A percentile compares a stretch with the other conserved stretches of the same genome.
Evolutionary conservation across 176 grass and related monocot genomes (phyloP).

Genomic region (Oryza meridionalis): DNA sequence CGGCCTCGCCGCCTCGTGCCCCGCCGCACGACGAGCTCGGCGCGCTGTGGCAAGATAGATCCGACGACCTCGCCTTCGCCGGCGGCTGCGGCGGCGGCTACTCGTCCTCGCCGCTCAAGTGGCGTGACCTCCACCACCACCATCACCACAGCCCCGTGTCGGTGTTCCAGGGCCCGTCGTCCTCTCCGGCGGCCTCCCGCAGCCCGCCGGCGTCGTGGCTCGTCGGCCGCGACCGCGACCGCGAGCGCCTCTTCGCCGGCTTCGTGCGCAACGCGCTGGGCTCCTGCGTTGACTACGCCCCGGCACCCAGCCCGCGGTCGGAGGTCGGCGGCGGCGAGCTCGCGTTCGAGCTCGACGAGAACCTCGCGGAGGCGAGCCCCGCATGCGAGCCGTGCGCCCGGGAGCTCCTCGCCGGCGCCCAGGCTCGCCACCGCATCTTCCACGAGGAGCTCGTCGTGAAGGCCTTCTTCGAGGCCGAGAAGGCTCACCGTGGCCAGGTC

Average conservation of each 20-base stretch:
- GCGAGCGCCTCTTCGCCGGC: constrained; percentile 61
- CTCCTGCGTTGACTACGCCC: constrained; percentile 65
- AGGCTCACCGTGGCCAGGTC: constrained; percentile 88
- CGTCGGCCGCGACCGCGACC: constrained; percentile 40
- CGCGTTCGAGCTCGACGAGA: constrained; percentile 69
- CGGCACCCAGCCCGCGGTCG: constrained; percentile 46
- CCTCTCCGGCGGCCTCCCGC: constrained; percentile 49
- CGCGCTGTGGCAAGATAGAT: constrained; percentile 57
- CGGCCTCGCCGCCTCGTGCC: constrained; percentile 37
- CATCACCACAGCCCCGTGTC: constrained; percentile 69
- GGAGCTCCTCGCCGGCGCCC: constrained; percentile 72
- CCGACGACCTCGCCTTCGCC: constrained; percentile 54
- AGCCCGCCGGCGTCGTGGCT: constrained; percentile 58
- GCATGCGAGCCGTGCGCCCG: constrained; percentile 62
- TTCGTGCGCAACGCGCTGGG: constrained; percentile 69
- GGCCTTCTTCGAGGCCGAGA: constrained; percentile 90
- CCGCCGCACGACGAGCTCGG: constrained; percentile 54
- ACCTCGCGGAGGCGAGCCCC: constrained; percentile 42
- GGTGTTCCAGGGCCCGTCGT: constrained; percentile 64
- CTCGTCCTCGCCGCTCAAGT: constrained; percentile 62
- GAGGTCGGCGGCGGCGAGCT: constrained; percentile 51
- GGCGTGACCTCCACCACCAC: constrained; percentile 62
- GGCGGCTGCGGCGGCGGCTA: background rate
- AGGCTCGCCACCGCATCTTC: constrained; percentile 86
- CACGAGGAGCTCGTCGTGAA: constrained; percentile 84